phyloP scores from a whole-genome alignment of 805 yeast genomes.

The Wilhelminamyces savonicus region DNA sequence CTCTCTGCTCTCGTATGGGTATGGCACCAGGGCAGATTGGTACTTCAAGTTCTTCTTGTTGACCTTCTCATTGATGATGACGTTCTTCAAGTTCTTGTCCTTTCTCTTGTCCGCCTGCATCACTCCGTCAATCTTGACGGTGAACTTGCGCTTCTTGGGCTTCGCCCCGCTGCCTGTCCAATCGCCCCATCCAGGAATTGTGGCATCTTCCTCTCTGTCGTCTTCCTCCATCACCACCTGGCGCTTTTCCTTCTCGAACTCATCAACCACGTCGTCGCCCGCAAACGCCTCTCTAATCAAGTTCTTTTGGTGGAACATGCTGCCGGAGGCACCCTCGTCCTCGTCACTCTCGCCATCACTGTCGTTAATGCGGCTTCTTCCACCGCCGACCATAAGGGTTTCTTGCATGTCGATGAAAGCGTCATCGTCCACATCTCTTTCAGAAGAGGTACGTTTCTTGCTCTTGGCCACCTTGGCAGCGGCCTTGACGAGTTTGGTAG shows the following conservation, averaged over 20 bases:
- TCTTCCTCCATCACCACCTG: conserved; percentile 68
- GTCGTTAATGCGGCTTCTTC: conserved; percentile 20
- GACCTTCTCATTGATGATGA: conserved; percentile 81
- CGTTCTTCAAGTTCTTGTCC: conserved; percentile 72
- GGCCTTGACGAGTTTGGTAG: conserved; percentile 32
- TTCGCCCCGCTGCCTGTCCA: conserved; percentile 71
- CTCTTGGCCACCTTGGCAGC: conserved; percentile 34
- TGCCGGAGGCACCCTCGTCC: conserved; percentile 26
- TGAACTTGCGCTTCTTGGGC: conserved; percentile 52
- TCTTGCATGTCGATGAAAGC: conserved; percentile 44
- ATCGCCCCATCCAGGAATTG: conserved; percentile 96
- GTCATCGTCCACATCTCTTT: conserved; percentile 27
- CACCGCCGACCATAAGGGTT: conserved; percentile 49
- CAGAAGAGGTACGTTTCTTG: conserved; percentile 26
- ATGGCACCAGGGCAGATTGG: conserved; percentile 86
- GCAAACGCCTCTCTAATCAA: conserved; percentile 91
- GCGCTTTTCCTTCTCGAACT: conserved; percentile 74
- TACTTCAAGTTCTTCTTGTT: conserved; percentile 83
- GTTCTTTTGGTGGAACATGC: conserved; percentile 71
- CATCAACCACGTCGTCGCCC: conserved; percentile 87
- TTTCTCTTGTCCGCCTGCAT: conserved; percentile 63
- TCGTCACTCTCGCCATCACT: conserved; percentile 30
- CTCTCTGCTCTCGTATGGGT: conserved; percentile 87
- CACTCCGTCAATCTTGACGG: conserved; percentile 73
- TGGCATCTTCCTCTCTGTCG: conserved; percentile 77